A percentile compares a stretch with the other conserved stretches of the same genome.
Evolutionary conservation across 495 filamentous ascomycete genomes (phyloP).

Genomic region (Lasiosphaeria ovina): DNA sequence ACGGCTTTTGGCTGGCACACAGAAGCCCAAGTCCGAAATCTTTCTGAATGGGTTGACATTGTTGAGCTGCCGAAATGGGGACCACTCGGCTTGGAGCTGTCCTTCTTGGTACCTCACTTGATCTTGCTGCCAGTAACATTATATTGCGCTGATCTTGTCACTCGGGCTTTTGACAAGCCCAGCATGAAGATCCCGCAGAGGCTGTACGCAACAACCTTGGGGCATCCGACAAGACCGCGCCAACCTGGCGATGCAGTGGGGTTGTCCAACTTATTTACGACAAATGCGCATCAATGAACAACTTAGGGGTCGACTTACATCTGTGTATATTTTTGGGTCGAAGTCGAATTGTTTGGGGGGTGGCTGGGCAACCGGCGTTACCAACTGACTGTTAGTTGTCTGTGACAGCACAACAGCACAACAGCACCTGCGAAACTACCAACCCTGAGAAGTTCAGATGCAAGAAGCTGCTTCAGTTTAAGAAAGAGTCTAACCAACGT

Average conservation of each 20-base stretch:
- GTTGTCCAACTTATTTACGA: too few species aligned
- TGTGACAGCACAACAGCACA: too few species aligned
- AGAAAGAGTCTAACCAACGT: too few species aligned
- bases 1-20: conserved; percentile 49
- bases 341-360: too few species aligned
- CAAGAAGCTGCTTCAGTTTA: too few species aligned
- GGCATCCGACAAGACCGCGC: conserved; percentile 13
- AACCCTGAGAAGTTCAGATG: too few species aligned
- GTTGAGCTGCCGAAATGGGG: conserved; percentile 49
- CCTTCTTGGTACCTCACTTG: conserved; percentile 52
- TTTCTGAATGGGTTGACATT: conserved; percentile 45
- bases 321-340: too few species aligned
- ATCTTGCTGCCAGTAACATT: conserved; percentile 56
- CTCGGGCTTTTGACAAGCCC: conserved; percentile 55
- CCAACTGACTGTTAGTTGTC: too few species aligned
- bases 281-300: too few species aligned
- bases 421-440: too few species aligned
- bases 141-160: conserved; percentile 56
- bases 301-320: neutral
- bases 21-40: conserved; percentile 33
- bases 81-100: conserved; percentile 53
- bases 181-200: conserved; percentile 53
- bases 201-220: conserved; percentile 43
- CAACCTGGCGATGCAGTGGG: conserved; percentile 4
- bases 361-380: too few species aligned